Evolutionary conservation across 108 stramenopile genomes (phyloP), one percentile per base, ranked within the genome.

Genomic region (Bacterosira constricta): DNA sequence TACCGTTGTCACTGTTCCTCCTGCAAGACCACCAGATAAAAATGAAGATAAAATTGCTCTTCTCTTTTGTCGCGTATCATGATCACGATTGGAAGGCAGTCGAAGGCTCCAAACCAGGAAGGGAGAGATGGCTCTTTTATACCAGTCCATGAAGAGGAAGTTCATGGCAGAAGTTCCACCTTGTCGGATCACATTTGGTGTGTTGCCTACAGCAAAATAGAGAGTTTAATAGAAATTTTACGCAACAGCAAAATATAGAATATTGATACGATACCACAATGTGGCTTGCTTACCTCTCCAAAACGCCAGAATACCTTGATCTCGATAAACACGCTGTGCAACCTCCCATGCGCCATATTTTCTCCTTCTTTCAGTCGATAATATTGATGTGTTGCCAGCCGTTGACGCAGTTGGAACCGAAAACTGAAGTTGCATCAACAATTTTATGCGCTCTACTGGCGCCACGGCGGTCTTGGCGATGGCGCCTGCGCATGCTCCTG

Each of bases 361-460:
- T 21, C 35, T 63, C 30, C 26, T 45, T 20, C 18, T 41, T 18
- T 25, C 60, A 26, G 45, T 39, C 44, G 50, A 20, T 30, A 46
- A 36, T 7, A 36, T 44, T 39, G 53, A 12, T n/a, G 25, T 25
- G 7, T 37, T 36, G 18, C 55, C 50, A 64, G 23, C 11, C 11
- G n/a, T 11, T 6, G 41, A 13, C 1, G 34, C 7, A 23, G 72
- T 76, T 0, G 57, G 46, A 30, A 86, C 64, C 13, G 86, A 83
- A 37, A 76, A 72, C 49, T 88, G 90, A 45, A 91, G 80, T 75
- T 99, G 97, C 71, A 98, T 84, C 39, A 99, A 67, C 42, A 99
- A 88, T 76, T 99, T 99, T 36, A 99, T 90, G 9, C 99, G 96
- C 86, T 99, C 99, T 66, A 99, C 91, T 7, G 99, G 99, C 15